Evolutionary conservation across 139 green algal species (phyloP), one percentile per base, ranked within the genome.

Genomic region (Volvox africanus): DNA sequence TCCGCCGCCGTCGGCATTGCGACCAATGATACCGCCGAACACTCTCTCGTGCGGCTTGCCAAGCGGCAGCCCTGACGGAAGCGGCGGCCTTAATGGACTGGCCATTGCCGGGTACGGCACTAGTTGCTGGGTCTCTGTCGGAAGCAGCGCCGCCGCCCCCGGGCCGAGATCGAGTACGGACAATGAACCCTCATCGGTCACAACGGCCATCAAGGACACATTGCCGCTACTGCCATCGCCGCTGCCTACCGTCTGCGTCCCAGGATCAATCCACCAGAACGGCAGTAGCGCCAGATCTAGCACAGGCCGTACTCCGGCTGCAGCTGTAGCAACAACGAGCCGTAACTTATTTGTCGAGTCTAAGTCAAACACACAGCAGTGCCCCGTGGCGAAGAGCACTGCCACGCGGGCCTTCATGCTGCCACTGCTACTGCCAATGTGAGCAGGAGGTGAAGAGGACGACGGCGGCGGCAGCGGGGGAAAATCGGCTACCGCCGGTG

Each of bases 361-460:
- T 17, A 98, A 36, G 61, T 97, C 95, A 68, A 94, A 96, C 16
- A 97, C 93, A 33, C 91, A 94, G 93, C 96, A 96, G n/a, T 82
- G 61, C 16, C 96, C 95, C 1, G 75, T 84, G 36, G 89, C 75
- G 35, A 96, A 97, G 44, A 97, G 90, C 16, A 95, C 95, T 2
- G 94, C 93, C 19, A 97, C 69, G 6, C 94, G 95, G 35, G 87
- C 86, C 22, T 68, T 86, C 65, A 68, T 67, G 67, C 50, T 55
- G 81, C 18, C 81, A 20, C 5, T 55, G 44, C 44, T 55, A 55
- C 44, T 55, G 44, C 44, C 44, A 9, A 55, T 55, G 44, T 5
- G 44, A 9, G 44, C 44, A 9, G 5, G 44, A 76, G 24, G 32
- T 20, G 26, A 92, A 18, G 24, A 83, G 89, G 75, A 33, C 1